Base-by-base conservation (phyloP, 1,284 basidiomycete species). In the Cerrena zonata region DNA sequence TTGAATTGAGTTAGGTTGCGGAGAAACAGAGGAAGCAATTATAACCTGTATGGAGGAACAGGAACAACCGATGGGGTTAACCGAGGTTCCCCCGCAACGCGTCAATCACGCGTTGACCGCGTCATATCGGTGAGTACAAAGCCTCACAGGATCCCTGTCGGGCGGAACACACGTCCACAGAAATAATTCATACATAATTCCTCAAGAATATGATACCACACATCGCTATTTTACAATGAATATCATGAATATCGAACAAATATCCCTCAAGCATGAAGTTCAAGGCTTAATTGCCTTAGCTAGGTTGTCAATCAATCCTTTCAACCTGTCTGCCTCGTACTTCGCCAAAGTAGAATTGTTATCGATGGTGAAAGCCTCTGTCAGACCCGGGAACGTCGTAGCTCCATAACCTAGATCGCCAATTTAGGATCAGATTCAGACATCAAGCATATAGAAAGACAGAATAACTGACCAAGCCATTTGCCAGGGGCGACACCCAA, bases 401-500 rank as follows among this genome's bases (percentile, higher is more conserved):
- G 89, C 90, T 13, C 91, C 92, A 61, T 94, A 94, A 2, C 86
- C 87, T 86, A 56, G 4, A 44, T 34, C 34, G 23, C 37, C n/a
- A n/a, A n/a, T n/a, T n/a, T n/a, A n/a, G n/a, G n/a, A n/a, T n/a
- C n/a, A n/a, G n/a, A n/a, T n/a, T n/a, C n/a, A n/a, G n/a, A n/a
- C n/a, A n/a, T n/a, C n/a, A n/a, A n/a, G n/a, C n/a, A n/a, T n/a
- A n/a, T n/a, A n/a, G 34, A 18, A 22, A 23, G 45, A 21, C 26
- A 45, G 7, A 22, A 2, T 13, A 15, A 34, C 77, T 60, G 58
- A 86, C 91, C 89, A 22, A 91, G 78, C 84, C 89, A 93, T 62
- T 89, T 86, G n/a, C 93, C 94, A 5, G 94, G 94, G 2, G 91
- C 89, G 38, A 93, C 89, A 49, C 82, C 91, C 44, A 95, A 76